A percentile compares a stretch with the other conserved stretches of the same genome.
These are phyloP conservation scores for Mycena floridula DNA, from an alignment of 768 basidiomycete species.

Conservation along the genomic window DNA sequence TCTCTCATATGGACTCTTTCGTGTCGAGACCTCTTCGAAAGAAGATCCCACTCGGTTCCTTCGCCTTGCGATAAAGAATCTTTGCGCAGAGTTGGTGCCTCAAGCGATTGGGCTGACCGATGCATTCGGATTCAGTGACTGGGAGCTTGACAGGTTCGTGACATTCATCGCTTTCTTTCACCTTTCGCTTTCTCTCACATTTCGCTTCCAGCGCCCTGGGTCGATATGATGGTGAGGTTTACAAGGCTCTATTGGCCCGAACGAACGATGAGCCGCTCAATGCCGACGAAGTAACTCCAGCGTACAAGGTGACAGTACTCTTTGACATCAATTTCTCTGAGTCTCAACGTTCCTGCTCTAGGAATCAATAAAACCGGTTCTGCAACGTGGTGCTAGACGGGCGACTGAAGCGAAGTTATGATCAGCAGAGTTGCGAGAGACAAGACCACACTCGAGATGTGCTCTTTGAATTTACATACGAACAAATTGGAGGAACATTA, in stretches of 20 bases:
- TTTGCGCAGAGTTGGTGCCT: conserved; percentile 50
- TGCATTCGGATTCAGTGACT: conserved; percentile 70
- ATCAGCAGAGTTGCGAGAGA: no score
- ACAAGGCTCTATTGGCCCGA: conserved; percentile 58
- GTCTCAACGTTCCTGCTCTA: conserved; percentile 2
- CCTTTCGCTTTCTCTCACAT: not conserved
- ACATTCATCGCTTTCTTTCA: not conserved
- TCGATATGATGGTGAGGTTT: conserved; percentile 56
- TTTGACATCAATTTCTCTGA: not conserved
- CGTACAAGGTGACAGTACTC: conserved; percentile 44
- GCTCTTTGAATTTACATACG: no score
- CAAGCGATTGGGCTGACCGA: conserved; percentile 66
- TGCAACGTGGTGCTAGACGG: conserved; percentile 38
- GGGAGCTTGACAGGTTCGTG: conserved; percentile 66
- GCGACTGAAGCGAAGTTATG: no score
- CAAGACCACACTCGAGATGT: no score
- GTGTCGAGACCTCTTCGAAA: not conserved
- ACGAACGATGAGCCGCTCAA: conserved; percentile 60
- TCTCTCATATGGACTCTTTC: conserved; percentile 47
- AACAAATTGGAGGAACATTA: no score
- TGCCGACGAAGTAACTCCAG: conserved; percentile 39
- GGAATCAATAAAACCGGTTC: conserved; percentile 48
- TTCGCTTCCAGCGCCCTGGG: conserved; percentile 54
- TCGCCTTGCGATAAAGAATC: conserved; percentile 40
- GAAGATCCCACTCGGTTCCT: conserved; percentile 41